Evolutionary conservation across 2,329 filamentous ascomycete genomes (phyloP).

Genomic region (Aphanoascus verrucosus): DNA sequence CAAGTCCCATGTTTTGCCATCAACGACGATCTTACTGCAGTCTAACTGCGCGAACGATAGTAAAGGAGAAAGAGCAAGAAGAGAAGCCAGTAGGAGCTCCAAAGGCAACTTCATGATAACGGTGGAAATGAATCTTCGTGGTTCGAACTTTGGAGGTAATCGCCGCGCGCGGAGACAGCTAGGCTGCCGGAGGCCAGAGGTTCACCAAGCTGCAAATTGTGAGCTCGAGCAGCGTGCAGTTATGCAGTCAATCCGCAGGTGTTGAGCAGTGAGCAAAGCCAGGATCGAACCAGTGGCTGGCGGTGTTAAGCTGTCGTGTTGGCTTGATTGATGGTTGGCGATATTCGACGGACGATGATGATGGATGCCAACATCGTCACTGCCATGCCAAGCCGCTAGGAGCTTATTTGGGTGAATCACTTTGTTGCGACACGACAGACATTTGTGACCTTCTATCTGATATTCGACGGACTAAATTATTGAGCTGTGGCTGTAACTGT

Average conservation of each 20-base stretch:
- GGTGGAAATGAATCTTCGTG: background rate
- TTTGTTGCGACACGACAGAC: background rate
- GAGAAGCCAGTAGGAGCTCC: conserved; percentile 14
- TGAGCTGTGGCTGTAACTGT: background rate
- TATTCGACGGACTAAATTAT: background rate
- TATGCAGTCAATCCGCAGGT: background rate
- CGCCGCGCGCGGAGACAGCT: background rate
- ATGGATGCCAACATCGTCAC: background rate
- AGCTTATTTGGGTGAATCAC: background rate
- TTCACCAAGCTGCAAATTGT: background rate
- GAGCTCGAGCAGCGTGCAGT: background rate
- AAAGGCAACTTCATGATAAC: conserved; percentile 10
- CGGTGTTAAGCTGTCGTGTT: background rate
- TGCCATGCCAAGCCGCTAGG: conserved; percentile 8
- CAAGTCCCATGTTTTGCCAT: conserved; percentile 23
- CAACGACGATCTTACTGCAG: conserved; percentile 22
- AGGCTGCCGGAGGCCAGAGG: background rate
- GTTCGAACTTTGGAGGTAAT: background rate
- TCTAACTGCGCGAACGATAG: conserved; percentile 18
- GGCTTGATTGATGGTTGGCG: background rate
- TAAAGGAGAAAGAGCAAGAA: conserved; percentile 15
- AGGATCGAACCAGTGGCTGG: background rate
- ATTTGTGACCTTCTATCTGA: background rate
- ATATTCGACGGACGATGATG: background rate
- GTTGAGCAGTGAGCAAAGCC: background rate